phyloP scores from a whole-genome alignment of 163 green algal species.

The Trebouxiophyceae sp. region DNA sequence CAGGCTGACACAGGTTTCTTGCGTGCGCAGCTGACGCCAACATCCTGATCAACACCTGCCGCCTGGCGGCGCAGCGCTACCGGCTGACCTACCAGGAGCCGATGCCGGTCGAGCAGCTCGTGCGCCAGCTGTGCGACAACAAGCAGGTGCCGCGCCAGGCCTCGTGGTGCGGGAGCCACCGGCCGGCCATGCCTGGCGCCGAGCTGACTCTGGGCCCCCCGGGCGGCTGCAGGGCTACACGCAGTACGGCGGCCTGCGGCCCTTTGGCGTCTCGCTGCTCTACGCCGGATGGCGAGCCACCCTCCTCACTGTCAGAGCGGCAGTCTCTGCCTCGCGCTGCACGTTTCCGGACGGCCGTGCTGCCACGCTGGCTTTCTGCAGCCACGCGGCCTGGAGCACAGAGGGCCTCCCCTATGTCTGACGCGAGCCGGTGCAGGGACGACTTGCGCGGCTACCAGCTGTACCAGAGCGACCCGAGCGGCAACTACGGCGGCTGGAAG shows the following conservation, averaged over 20 bases:
- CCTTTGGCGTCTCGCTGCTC: constrained; percentile 96
- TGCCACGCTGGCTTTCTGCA: background rate
- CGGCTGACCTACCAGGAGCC: constrained; percentile 84
- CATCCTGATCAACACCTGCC: constrained; percentile 96
- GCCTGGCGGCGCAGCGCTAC: constrained; percentile 84
- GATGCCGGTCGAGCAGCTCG: constrained; percentile 97
- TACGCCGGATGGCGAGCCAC: constrained; percentile 79
- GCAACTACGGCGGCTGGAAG: constrained; percentile 99
- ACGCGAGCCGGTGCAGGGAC: too few species aligned
- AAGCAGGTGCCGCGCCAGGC: constrained; percentile 97
- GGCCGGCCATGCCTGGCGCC: too few species aligned
- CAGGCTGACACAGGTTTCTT: background rate
- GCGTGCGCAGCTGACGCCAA: constrained; percentile 89
- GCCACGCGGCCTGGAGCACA: too few species aligned
- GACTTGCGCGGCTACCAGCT: constrained; percentile 93
- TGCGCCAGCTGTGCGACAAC: constrained; percentile 88
- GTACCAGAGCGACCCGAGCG: constrained; percentile 93
- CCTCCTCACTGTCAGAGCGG: background rate
- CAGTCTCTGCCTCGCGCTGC: background rate
- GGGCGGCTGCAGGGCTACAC: constrained; percentile 74
- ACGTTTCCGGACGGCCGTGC: background rate
- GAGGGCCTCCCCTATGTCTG: too few species aligned
- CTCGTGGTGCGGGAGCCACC: too few species aligned
- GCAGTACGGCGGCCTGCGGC: constrained; percentile 94
- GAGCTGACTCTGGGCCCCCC: too few species aligned